Percentiles rank a stretch among this genome's conserved stretches.
Conservation (phyloP, 495 filamentous ascomycete genomes). For the Xylaria acuta region DNA sequence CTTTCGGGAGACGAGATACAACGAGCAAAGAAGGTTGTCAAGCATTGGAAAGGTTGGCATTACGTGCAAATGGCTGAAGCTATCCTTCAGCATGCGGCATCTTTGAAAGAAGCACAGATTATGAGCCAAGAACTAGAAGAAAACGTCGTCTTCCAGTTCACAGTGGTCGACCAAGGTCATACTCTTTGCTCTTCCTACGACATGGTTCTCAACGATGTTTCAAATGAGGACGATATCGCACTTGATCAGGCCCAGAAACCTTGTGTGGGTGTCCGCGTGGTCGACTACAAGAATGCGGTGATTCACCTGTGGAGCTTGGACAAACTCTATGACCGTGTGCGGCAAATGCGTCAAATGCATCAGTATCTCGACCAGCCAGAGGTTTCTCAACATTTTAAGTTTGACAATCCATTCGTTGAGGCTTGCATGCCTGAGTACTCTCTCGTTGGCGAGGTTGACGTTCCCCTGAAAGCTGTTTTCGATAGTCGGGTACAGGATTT, state of each 20-base stretch:
- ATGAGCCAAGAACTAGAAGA: constrained; percentile 98
- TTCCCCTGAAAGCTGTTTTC: constrained; percentile 92
- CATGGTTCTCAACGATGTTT: constrained; percentile 89
- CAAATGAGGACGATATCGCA: constrained; percentile 80
- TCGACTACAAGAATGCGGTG: constrained; percentile 87
- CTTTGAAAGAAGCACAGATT: constrained; percentile 93
- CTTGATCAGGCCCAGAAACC: constrained; percentile 86
- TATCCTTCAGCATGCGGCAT: constrained; percentile 83
- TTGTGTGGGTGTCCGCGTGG: constrained; percentile 87
- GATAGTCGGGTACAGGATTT: constrained; percentile 96
- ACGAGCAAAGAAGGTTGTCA: constrained; percentile 67
- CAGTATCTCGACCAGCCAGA: constrained; percentile 95
- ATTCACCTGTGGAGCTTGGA: constrained; percentile 94
- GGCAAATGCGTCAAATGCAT: constrained; percentile 93
- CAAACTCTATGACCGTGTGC: constrained; percentile 85
- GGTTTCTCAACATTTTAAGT: constrained; percentile 80
- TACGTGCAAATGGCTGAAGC: constrained; percentile 96
- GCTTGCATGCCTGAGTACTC: constrained; percentile 89
- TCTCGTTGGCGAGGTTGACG: constrained; percentile 90
- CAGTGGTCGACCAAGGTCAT: constrained; percentile 87
- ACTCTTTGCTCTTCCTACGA: constrained; percentile 92
- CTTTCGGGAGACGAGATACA: constrained; percentile 72
- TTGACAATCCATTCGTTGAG: constrained; percentile 88
- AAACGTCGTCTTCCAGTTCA: constrained; percentile 93
- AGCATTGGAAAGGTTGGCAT: constrained; percentile 82